Evolutionary conservation across 257 asterid genomes (phyloP), one percentile per base, ranked within the genome.

Genomic region (Coffea canephora): DNA sequence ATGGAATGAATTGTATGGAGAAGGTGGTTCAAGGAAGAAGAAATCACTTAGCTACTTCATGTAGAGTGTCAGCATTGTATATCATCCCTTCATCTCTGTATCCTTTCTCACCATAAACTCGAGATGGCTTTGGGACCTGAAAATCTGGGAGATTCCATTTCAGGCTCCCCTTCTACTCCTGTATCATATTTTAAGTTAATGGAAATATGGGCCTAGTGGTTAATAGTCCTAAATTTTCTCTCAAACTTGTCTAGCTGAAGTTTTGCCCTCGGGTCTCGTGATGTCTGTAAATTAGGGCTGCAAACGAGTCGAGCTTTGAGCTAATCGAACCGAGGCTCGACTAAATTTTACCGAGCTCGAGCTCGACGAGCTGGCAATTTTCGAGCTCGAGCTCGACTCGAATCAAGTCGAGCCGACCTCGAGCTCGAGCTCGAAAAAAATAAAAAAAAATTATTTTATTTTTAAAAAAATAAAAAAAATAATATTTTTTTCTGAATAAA

Each of bases 1-100:
- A 19, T 89, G 92, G 92, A 87, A 89, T 69, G 90, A 87, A 73
- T 85, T 87, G 43, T 87, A 89, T 54, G 92, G 89, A 57, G 92
- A 89, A 82, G 90, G 90, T 43, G 89, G 92, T 45, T 89, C 92
- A 16, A 83, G 89, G 80, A 84, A 81, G 85, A 89, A 89, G 82
- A 85, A 73, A 75, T 84, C 88, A 10, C 86, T 89, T 46, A 87
- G 89, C 86, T 89, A 87, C 81, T 89, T 89, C 86, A 85, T 89
- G 90, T 87, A 87, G 88, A 72, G 84, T 57, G 46, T 54, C 69
- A 61, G 57, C 74, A 77, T 2, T 82, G 86, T 74, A 74, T 82
- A 82, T 78, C 14, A 45, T 45, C 54, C 68, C 55, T 76, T 70
- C 41, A 52, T 79, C 59, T 52, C 25, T 74, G 9, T n/a, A 73